Conservation (phyloP, 306 rosid species). For the Cajanus cajan region DNA sequence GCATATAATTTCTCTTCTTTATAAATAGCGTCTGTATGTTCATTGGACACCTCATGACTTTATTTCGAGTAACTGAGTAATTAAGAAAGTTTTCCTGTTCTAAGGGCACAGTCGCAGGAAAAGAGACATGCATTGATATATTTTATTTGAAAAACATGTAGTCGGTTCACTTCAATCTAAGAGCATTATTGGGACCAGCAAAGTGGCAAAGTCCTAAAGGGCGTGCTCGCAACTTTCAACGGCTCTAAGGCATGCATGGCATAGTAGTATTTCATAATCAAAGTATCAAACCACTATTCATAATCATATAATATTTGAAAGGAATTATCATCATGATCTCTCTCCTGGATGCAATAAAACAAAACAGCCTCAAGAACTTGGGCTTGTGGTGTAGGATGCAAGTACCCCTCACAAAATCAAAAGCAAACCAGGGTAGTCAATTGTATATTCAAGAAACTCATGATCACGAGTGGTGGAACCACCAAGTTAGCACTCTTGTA, state of each 20-base stretch:
- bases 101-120: background rate
- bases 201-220: background rate
- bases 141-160: background rate
- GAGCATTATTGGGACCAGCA: background rate
- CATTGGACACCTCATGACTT: background rate
- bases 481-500: background rate
- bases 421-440: background rate
- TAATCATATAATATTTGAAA: background rate
- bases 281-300: background rate
- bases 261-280: background rate
- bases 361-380: background rate
- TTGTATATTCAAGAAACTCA: background rate
- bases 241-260: background rate
- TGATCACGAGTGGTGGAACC: background rate
- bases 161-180: background rate
- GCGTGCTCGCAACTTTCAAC: background rate
- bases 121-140: background rate
- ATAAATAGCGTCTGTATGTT: background rate
- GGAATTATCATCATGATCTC: background rate
- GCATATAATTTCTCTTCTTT: background rate
- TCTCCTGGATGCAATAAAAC: background rate
- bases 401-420: background rate
- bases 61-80: no score
- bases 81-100: background rate
- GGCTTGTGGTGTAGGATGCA: background rate